Conservation (phyloP, 257 asterid genomes). For the Cinchona pubescens region DNA sequence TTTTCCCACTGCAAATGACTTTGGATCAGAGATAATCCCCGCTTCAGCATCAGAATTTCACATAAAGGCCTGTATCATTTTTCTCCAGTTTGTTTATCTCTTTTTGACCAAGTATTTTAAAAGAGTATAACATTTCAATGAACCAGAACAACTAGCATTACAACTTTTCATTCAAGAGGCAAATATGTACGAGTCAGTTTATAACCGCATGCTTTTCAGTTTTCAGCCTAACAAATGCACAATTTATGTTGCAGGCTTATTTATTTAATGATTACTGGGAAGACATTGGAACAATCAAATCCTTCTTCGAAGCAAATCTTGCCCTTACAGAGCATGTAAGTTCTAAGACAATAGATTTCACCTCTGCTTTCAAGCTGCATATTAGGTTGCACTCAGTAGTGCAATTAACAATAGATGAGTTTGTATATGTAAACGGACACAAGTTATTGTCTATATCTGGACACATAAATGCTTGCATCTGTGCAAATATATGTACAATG, state of each 20-base stretch:
- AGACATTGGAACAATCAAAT: slow-evolving; percentile 93
- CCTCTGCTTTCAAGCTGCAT: background rate
- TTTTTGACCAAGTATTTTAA: background rate
- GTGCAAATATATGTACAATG: too few species aligned
- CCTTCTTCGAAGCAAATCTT: slow-evolving; percentile 94
- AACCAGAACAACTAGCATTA: background rate
- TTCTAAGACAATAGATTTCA: background rate
- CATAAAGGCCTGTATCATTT: slow-evolving; percentile 45
- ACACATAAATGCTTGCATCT: background rate
- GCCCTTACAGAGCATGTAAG: slow-evolving; percentile 98
- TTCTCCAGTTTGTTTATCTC: background rate
- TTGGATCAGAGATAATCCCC: slow-evolving; percentile 95
- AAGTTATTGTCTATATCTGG: background rate
- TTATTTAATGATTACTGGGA: slow-evolving; percentile 95
- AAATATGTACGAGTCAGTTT: background rate
- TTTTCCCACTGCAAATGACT: slow-evolving; percentile 94
- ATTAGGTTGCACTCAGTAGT: background rate
- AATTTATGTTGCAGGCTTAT: slow-evolving; percentile 60
- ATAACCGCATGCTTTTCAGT: background rate
- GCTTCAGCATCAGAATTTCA: slow-evolving; percentile 80
- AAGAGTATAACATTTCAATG: background rate
- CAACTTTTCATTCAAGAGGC: background rate
- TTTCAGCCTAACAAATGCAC: background rate
- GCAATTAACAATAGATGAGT: background rate
- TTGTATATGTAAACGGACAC: background rate